Evolutionary conservation across 352 stramenopile species (phyloP).

Genomic region (Globisporangium middletonii): DNA sequence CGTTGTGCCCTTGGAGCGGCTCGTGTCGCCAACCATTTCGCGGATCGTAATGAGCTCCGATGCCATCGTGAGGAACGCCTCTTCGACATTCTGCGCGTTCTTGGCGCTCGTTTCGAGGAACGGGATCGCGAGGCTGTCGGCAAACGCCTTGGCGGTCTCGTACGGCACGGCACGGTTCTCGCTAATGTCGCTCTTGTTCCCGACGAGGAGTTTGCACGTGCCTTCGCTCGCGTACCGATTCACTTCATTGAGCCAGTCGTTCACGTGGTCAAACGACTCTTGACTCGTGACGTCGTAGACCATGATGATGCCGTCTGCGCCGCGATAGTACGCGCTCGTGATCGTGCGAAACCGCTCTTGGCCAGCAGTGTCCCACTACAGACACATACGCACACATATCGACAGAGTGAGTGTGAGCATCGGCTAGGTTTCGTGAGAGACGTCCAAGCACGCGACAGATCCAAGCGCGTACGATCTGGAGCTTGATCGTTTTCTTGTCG

Average conservation of each 20-base stretch:
- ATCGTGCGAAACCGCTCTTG: conserved; percentile 99
- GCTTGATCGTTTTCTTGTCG: conserved; percentile 98
- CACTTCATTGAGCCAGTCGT: conserved; percentile 99
- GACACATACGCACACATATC: background rate
- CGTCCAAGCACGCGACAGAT: background rate
- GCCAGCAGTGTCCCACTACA: conserved; percentile 96
- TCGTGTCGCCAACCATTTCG: conserved; percentile 79
- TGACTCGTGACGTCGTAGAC: conserved; percentile 99
- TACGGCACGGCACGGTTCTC: conserved; percentile 95
- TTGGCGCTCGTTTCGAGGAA: conserved; percentile 99
- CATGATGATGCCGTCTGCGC: conserved; percentile 96
- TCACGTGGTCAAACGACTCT: conserved; percentile 99
- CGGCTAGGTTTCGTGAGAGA: background rate
- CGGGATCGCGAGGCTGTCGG: conserved; percentile 95
- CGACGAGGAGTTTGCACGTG: conserved; percentile 98
- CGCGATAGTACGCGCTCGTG: conserved; percentile 98
- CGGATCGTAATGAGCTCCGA: conserved; percentile 95
- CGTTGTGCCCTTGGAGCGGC: conserved; percentile 56
- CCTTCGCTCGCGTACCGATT: conserved; percentile 97
- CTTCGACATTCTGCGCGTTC: conserved; percentile 98
- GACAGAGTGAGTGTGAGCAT: background rate
- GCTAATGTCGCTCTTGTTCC: conserved; percentile 99
- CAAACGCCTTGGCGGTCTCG: conserved; percentile 96
- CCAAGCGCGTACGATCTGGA: conserved; percentile 91
- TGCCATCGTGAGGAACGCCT: conserved; percentile 99